Percentiles rank a stretch among this genome's conserved stretches.
Conservation (phyloP, 306 rosid genomes). For the Hippophae gyantsensis region DNA sequence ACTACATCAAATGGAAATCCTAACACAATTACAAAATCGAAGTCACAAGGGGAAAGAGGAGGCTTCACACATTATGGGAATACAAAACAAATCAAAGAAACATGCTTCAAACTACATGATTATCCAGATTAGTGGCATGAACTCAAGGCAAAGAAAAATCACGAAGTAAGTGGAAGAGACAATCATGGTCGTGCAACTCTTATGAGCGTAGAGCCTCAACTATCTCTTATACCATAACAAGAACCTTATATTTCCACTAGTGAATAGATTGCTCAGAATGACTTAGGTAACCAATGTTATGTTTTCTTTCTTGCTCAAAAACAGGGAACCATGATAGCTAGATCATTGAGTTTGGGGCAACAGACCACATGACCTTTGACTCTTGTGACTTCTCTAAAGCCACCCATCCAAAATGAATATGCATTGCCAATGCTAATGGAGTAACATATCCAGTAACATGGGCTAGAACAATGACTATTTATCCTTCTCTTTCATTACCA, state of each 20-base stretch:
- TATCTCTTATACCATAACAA: slow-evolving; percentile 6
- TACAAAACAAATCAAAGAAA: slow-evolving; percentile 8
- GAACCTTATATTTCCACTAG: not conserved
- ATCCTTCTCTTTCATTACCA: not conserved
- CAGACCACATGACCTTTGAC: no score
- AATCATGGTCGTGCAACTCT: not conserved
- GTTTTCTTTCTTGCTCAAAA: slow-evolving; percentile 1
- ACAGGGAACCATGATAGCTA: not conserved
- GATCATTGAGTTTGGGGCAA: slow-evolving; percentile 3
- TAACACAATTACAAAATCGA: not conserved
- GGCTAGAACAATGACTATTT: not conserved
- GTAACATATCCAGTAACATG: not conserved
- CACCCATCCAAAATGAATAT: no score
- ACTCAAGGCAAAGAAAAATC: not conserved
- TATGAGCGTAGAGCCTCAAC: not conserved
- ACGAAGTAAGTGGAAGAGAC: not conserved
- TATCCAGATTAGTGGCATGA: slow-evolving; percentile 9
- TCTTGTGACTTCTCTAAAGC: no score
- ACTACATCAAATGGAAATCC: not conserved
- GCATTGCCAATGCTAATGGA: no score
- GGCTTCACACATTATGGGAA: slow-evolving; percentile 15
- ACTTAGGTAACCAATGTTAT: slow-evolving; percentile 9
- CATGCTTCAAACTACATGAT: slow-evolving; percentile 10
- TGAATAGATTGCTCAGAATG: slow-evolving; percentile 1
- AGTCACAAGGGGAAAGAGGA: not conserved